Conservation (phyloP, 1,139 yeast genomes). For the Geotrichum carabidarum region DNA sequence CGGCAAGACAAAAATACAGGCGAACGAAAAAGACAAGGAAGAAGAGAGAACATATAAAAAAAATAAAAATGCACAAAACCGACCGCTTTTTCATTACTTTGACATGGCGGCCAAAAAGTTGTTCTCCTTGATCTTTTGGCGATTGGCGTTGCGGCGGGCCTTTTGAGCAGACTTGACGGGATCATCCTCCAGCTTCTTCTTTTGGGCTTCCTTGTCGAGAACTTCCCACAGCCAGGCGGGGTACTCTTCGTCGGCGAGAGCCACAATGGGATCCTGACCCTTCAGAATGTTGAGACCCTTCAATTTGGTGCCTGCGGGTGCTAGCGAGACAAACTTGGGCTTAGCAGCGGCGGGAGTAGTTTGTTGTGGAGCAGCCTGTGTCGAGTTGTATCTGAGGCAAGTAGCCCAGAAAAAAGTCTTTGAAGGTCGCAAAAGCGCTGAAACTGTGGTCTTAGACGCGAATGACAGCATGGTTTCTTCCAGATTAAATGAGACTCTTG, state of each 20-base stretch:
- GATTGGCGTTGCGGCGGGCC: constrained; percentile 61
- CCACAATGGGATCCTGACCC: constrained; percentile 82
- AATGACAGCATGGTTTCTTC: not conserved
- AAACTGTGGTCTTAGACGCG: not conserved
- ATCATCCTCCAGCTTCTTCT: constrained; percentile 52
- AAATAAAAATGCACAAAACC: not conserved
- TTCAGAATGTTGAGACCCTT: constrained; percentile 70
- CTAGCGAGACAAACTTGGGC: constrained; percentile 23
- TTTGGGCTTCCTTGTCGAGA: constrained; percentile 57
- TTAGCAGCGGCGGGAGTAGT: constrained; percentile 1
- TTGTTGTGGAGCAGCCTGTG: constrained; percentile 3
- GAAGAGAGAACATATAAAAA: no score
- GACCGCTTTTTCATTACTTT: constrained; percentile 22
- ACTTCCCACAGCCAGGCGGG: constrained; percentile 96
- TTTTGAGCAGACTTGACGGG: constrained; percentile 65
- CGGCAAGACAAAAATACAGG: no score
- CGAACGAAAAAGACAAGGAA: not conserved
- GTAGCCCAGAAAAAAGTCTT: not conserved
- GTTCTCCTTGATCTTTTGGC: constrained; percentile 65
- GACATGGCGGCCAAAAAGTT: constrained; percentile 51
- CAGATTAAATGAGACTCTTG: not conserved
- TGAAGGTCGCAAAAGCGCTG: not conserved
- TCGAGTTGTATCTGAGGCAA: constrained; percentile 5
- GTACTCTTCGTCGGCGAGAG: constrained; percentile 79
- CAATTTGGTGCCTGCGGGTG: constrained; percentile 72